Base-by-base conservation (phyloP, 352 stramenopile genomes). In the Phytophthora hybrid region DNA sequence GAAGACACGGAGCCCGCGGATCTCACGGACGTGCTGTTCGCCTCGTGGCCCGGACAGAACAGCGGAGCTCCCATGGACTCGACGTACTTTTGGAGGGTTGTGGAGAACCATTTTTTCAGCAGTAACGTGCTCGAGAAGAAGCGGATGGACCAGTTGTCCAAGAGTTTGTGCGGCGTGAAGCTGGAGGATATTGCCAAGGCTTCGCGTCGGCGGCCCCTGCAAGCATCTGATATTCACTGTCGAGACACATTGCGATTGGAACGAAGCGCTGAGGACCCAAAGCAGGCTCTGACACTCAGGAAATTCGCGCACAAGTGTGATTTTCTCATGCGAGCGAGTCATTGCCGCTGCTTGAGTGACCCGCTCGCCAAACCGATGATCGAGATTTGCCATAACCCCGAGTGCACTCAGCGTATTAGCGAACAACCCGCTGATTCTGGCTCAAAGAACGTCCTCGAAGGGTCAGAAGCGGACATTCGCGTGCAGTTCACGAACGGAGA, bases 21-120 rank as follows among this genome's bases (percentile, higher is more conserved):
- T 63, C 47, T 93, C 26, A 80, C 84, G 16, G 90, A 93, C 41
- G 83, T 94, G 9, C 71, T 97, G n/a, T 97, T 95, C 63, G 83
- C 81, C 2, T 89, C 87, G 13, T 97, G 90, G 90, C 89, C 89
- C 0, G 87, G 87, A 3, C 85, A 95, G 65, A 85, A 74, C 44
- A 84, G 85, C 31, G 90, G 90, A 0, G 85, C 78, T 19, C 77
- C 84, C 0, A 88, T 97, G 78, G 85, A 96, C 54, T 86, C 88
- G 29, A 90, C 89, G 21, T 81, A 89, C 66, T 90, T 95, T 52
- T 97, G 90, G 90, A 87, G 83, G 37, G 75, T 93, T 18, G 63
- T 97, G 16, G 79, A 91, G 31, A 81, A 63, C 14, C 73, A 89
- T 32, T 97, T 93, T 58, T 97, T 87, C 63, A 88, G 71, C 46